Base-by-base conservation (phyloP, 192 early-diverging fungal genomes). In the Umbelopsis vinacea region DNA sequence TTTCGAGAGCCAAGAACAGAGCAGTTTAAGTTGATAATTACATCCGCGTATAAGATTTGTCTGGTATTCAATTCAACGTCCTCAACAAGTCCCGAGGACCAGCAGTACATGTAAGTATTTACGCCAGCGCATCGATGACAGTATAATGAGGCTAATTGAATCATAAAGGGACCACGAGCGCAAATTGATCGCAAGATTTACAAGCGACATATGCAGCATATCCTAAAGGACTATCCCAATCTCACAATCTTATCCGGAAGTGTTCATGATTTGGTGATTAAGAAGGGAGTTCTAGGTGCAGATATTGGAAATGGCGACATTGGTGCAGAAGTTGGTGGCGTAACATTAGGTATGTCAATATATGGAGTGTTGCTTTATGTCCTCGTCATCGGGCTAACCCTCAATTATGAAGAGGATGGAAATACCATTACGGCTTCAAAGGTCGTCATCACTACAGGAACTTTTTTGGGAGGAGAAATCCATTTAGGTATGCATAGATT, bases 151-250 rank as follows among this genome's bases (percentile, higher is more conserved):
- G 43, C 17, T 23, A 24, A 38, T n/a, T n/a, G 12, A 3, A 66
- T 54, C 19, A 22, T 43, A 21, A 68, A 85, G 83, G 91, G 93
- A 15, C 93, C 93, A 48, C 84, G 93, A 52, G 93, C 93, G 6
- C 93, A 94, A 75, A 91, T 93, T 10, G 93, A 94, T 75, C 84
- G 93, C 15, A 88, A 89, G 21, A 69, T 94, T 22, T 94, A 94
- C 81, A 92, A 92, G 74, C 80, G 84, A 43, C 83, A 90, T 48
- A 89, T 94, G 88, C 88, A 93, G 69, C 74, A 84, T 26, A 81
- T 83, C 2, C 67, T 94, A 9, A 52, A 83, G 22, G 76, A 83
- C 35, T 91, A 93, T 60, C 86, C 91, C 17, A 93, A 93, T 53
- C 76, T 94, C 53, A 86, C 85, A 2, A 83, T 94, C 17, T 84